Evolutionary conservation across 2,329 filamentous ascomycete species (phyloP).

Genomic region (Endocalyx cinctus): DNA sequence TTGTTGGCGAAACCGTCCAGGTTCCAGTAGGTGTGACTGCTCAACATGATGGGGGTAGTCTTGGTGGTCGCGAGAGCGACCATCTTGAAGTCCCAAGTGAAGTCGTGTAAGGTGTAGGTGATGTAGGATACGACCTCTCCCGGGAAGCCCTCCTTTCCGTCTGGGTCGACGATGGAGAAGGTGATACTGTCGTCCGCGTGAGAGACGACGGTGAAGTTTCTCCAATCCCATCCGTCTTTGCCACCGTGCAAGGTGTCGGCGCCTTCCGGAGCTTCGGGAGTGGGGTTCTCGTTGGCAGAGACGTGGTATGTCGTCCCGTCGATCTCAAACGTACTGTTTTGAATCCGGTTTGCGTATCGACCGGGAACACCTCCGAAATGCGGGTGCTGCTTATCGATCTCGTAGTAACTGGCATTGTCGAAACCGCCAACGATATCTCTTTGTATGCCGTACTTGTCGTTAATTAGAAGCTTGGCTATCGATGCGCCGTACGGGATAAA

Average conservation of each 20-base stretch:
- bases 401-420: slow-evolving; percentile 71
- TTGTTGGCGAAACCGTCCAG: slow-evolving; percentile 74
- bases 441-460: slow-evolving; percentile 62
- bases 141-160: slow-evolving; percentile 72
- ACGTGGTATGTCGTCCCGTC: slow-evolving; percentile 59
- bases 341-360: slow-evolving; percentile 77
- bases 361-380: slow-evolving; percentile 71
- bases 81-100: slow-evolving; percentile 71
- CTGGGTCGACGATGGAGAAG: slow-evolving; percentile 68
- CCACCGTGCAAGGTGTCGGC: slow-evolving; percentile 66
- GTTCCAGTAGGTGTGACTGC: slow-evolving; percentile 74
- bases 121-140: slow-evolving; percentile 71
- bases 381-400: slow-evolving; percentile 58
- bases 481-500: slow-evolving; percentile 74
- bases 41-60: slow-evolving; percentile 80
- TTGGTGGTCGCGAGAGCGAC: slow-evolving; percentile 65
- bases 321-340: slow-evolving; percentile 68
- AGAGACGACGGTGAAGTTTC: slow-evolving; percentile 72
- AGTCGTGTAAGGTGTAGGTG: slow-evolving; percentile 64
- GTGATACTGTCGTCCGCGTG: slow-evolving; percentile 65
- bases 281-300: slow-evolving; percentile 59
- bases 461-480: slow-evolving; percentile 66
- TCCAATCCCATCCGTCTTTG: slow-evolving; percentile 68
- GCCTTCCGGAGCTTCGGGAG: slow-evolving; percentile 43
- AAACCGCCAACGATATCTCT: slow-evolving; percentile 70